Conservation (phyloP, 2,329 filamentous ascomycete species). For the Stagonosporopsis chrysanthemi region DNA sequence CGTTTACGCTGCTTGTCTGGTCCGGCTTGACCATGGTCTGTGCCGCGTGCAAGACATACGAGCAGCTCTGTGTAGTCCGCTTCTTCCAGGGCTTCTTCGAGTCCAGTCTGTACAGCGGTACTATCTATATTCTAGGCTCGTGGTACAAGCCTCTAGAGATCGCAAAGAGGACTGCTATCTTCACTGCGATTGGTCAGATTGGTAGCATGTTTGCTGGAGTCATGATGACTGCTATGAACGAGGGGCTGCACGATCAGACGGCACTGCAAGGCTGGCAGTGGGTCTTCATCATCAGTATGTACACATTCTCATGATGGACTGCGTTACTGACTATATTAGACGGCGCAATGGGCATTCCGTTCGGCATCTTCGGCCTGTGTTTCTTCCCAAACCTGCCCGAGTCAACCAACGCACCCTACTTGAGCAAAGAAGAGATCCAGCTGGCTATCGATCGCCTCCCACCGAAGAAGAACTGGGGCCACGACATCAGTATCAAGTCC, state of each 20-base stretch:
- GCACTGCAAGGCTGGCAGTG: constrained; percentile 40
- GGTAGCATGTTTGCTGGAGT: constrained; percentile 44
- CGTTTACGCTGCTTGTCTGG: constrained; percentile 39
- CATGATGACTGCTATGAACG: constrained; percentile 45
- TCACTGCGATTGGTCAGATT: constrained; percentile 40
- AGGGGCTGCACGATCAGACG: constrained; percentile 29
- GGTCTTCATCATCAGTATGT: constrained; percentile 40
- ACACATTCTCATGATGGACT: not conserved
- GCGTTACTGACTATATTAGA: constrained; percentile 26
- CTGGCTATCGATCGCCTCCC: constrained; percentile 37
- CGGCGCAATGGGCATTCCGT: constrained; percentile 40
- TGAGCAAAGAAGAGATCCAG: constrained; percentile 37
- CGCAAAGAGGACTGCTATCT: constrained; percentile 41
- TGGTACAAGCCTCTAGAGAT: constrained; percentile 42
- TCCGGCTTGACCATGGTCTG: constrained; percentile 41
- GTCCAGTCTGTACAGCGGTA: constrained; percentile 39
- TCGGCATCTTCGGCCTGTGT: constrained; percentile 38
- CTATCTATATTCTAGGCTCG: constrained; percentile 41
- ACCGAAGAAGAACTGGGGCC: constrained; percentile 33
- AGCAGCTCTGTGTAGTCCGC: constrained; percentile 35
- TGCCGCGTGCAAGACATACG: constrained; percentile 37
- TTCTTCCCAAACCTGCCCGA: constrained; percentile 41
- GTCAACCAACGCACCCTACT: constrained; percentile 31
- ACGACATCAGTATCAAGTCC: constrained; percentile 36
- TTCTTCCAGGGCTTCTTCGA: constrained; percentile 42